A percentile compares a stretch with the other conserved stretches of the same genome.
These are phyloP conservation scores for Alternaria triticina DNA, from an alignment of 2,329 filamentous ascomycete species.

Conservation along the genomic window DNA sequence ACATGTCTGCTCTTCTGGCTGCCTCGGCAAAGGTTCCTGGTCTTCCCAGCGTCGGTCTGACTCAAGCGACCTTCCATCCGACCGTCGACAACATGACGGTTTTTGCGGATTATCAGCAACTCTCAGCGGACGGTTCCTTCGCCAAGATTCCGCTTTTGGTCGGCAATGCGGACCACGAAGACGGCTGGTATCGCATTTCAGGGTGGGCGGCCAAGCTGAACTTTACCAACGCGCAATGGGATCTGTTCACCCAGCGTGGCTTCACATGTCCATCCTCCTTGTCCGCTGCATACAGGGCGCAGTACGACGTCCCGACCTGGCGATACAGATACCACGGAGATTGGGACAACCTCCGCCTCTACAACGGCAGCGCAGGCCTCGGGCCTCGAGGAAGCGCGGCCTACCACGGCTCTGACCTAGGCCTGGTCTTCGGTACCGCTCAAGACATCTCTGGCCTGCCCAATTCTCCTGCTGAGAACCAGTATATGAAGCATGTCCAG, in stretches of 20 bases:
- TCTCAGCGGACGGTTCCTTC: slow-evolving; percentile 29
- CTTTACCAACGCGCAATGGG: slow-evolving; percentile 32
- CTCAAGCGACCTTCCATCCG: slow-evolving; percentile 39
- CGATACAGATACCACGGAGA: slow-evolving; percentile 48
- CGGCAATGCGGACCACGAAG: slow-evolving; percentile 34
- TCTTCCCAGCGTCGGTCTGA: slow-evolving; percentile 30
- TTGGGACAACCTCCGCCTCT: slow-evolving; percentile 44
- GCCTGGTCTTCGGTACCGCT: slow-evolving; percentile 45
- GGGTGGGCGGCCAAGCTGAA: slow-evolving; percentile 29
- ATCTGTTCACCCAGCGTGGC: slow-evolving; percentile 27
- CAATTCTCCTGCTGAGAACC: slow-evolving; percentile 33
- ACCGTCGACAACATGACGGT: slow-evolving; percentile 40
- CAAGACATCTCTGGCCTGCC: slow-evolving; percentile 30
- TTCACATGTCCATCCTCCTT: slow-evolving; percentile 34
- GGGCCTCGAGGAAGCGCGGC: slow-evolving; percentile 39
- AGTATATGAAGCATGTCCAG: slow-evolving; percentile 35
- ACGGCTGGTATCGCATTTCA: slow-evolving; percentile 37
- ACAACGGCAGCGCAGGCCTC: slow-evolving; percentile 34
- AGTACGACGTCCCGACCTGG: slow-evolving; percentile 42
- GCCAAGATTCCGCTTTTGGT: slow-evolving; percentile 31
- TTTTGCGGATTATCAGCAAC: slow-evolving; percentile 36
- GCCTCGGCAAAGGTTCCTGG: slow-evolving; percentile 34
- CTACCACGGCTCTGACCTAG: slow-evolving; percentile 47
- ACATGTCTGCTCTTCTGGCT: slow-evolving; percentile 27
- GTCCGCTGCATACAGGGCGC: slow-evolving; percentile 26